Evolutionary conservation across 306 rosid species (phyloP), one percentile per base, ranked within the genome.

Genomic region (Neltuma alba): DNA sequence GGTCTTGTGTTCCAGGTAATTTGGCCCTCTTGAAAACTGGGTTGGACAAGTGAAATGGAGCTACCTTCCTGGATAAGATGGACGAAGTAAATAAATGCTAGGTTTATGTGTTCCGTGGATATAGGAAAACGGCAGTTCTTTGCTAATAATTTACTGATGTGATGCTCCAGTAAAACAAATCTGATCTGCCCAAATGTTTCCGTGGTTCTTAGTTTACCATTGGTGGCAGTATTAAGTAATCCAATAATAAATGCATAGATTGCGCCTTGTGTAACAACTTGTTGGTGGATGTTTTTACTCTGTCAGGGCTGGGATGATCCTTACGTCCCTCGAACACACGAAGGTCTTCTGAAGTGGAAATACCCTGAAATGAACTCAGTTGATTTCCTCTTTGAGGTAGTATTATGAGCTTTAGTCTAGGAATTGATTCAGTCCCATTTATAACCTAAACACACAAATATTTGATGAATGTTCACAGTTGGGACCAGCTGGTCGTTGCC

Each of bases 291-390:
- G 21, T 44, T 37, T 18, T 54, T 76, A 78, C 69, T 78, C 69
- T 85, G 50, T 67, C 86, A 95, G 98, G 98, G 99, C 71, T 95
- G 99, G 98, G 99, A 95, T 87, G 99, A 95, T 90, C 96, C 99
- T 30, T 92, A 92, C 80, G 84, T 91, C 83, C 97, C 97, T 60
- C 98, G 99, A 77, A 95, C 99, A n/a, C 99, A 95, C 82, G 98
- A 91, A 88, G 99, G 99, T 52, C 99, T 95, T 84, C 81, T 95
- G 86, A 95, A 92, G 86, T 95, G 99, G 99, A 95, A 95, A 84
- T 93, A 87, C 83, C 86, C 96, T 21, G 87, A 89, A 57, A 84
- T 95, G 99, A 95, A 95, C 91, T 90, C 99, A 31, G 94, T 95
- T 57, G 99, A 95, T 86, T 95, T 95, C 81, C 88, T 89, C 21